A percentile compares a stretch with the other conserved stretches of the same genome.
Conservation (phyloP, 1,284 basidiomycete genomes). For the Pseudozyma sp. region DNA sequence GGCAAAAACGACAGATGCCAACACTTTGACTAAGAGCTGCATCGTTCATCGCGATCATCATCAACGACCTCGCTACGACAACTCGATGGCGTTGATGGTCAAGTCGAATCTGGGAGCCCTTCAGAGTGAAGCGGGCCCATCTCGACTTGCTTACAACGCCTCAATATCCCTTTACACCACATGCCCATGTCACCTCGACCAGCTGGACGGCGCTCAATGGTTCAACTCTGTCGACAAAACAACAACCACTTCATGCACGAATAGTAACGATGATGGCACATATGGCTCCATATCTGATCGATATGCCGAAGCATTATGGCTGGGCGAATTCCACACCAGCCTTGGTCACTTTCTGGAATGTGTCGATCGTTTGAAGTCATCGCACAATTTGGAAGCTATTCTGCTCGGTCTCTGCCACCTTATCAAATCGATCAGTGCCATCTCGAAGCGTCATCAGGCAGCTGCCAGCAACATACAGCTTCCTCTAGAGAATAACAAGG, state of each 20-base stretch:
- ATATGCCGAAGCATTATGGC: slow-evolving; percentile 43
- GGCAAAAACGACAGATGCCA: slow-evolving; percentile 1
- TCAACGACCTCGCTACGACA: not conserved
- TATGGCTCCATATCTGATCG: slow-evolving; percentile 6
- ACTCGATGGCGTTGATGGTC: slow-evolving; percentile 11
- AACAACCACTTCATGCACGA: not conserved
- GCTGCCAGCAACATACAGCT: slow-evolving; percentile 2
- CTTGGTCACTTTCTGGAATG: slow-evolving; percentile 34
- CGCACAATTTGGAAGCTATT: slow-evolving; percentile 20
- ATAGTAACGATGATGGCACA: not conserved
- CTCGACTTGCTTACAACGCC: not conserved
- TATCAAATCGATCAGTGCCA: slow-evolving; percentile 27
- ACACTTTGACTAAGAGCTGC: not conserved
- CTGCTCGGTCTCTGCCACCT: slow-evolving; percentile 31
- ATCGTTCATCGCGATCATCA: slow-evolving; percentile 4
- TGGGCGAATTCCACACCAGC: slow-evolving; percentile 46
- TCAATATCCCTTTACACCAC: slow-evolving; percentile 3
- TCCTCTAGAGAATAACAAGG: not conserved
- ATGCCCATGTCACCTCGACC: slow-evolving; percentile 30
- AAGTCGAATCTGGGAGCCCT: not conserved
- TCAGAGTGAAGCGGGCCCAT: slow-evolving; percentile 12
- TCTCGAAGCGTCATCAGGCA: slow-evolving; percentile 18
- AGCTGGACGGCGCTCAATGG: slow-evolving; percentile 21
- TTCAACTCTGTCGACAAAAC: slow-evolving; percentile 15
- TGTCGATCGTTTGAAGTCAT: slow-evolving; percentile 23